Conservation (phyloP, 1,284 basidiomycete genomes). For the Apiotrichum sp. region DNA sequence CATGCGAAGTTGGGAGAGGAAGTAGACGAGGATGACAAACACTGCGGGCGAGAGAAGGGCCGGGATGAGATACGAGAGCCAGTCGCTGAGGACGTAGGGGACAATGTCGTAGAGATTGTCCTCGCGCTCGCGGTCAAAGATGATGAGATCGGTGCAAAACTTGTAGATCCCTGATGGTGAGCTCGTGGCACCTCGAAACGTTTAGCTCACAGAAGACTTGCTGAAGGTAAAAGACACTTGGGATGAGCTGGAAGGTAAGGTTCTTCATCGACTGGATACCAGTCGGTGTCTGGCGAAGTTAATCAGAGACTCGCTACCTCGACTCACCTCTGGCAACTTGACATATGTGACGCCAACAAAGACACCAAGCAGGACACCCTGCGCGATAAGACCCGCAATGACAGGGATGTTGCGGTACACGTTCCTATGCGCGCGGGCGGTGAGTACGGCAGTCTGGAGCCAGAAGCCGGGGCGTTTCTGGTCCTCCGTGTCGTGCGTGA, state of each 20-base stretch:
- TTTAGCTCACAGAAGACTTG: constrained; percentile 34
- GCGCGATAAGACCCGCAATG: constrained; percentile 37
- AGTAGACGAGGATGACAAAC: constrained; percentile 44
- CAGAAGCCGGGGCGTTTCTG: constrained; percentile 33
- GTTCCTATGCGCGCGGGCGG: constrained; percentile 38
- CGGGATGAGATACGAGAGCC: constrained; percentile 41
- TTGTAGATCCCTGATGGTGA: constrained; percentile 32
- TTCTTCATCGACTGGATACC: constrained; percentile 50
- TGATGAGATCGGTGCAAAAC: constrained; percentile 47
- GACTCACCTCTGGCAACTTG: constrained; percentile 24
- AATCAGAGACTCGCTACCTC: too few species aligned
- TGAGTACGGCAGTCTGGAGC: constrained; percentile 41
- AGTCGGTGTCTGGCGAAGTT: constrained; percentile 37
- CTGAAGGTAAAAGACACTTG: constrained; percentile 43
- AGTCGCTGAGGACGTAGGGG: constrained; percentile 47
- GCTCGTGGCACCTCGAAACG: not conserved
- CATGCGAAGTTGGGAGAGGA: constrained; percentile 43
- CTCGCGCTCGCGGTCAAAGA: constrained; percentile 53
- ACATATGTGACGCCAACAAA: constrained; percentile 30
- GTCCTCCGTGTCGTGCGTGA: constrained; percentile 3
- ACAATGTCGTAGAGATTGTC: constrained; percentile 37
- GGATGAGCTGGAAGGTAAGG: constrained; percentile 39
- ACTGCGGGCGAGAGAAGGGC: constrained; percentile 39
- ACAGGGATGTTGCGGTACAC: constrained; percentile 44
- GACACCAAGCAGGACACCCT: constrained; percentile 40